These are phyloP conservation scores for Clonostachys chloroleuca DNA, from an alignment of 2,329 filamentous ascomycete genomes.

Conservation along the genomic window DNA sequence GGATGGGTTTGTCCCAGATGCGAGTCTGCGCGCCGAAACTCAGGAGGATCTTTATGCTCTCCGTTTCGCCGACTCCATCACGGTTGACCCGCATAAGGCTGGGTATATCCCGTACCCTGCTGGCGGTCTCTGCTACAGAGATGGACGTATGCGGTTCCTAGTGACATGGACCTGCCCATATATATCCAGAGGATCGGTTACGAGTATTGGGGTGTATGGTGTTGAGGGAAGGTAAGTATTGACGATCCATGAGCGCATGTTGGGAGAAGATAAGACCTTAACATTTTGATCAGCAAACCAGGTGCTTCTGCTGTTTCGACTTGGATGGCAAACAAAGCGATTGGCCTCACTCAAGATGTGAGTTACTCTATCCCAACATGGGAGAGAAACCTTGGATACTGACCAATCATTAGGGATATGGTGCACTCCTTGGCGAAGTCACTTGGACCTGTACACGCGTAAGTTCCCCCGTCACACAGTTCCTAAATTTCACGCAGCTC, in stretches of 20 bases:
- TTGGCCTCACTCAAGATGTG: conserved; percentile 24
- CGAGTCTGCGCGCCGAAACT: conserved; percentile 23
- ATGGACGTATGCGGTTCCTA: conserved; percentile 33
- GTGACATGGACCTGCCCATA: conserved; percentile 38
- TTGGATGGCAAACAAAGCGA: conserved; percentile 36
- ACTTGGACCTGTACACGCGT: conserved; percentile 36
- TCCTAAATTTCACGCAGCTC: neutral
- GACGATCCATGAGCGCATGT: too few species aligned
- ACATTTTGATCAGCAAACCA: conserved; percentile 26
- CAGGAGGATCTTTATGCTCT: conserved; percentile 31
- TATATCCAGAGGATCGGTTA: conserved; percentile 27
- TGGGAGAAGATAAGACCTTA: too few species aligned
- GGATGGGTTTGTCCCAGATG: conserved; percentile 25
- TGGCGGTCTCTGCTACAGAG: conserved; percentile 35
- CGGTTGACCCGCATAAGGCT: conserved; percentile 41
- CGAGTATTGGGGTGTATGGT: conserved; percentile 35
- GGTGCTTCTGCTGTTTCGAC: conserved; percentile 37
- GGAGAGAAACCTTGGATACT: too few species aligned
- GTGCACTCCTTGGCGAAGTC: conserved; percentile 32
- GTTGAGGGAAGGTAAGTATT: conserved; percentile 32
- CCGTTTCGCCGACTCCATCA: conserved; percentile 34
- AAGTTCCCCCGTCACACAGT: conserved; percentile 1
- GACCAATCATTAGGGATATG: conserved; percentile 24
- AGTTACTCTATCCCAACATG: neutral
- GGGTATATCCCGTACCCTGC: conserved; percentile 42